Evolutionary conservation across 805 yeast species (phyloP).

Genomic region (Blastobotrys americana): DNA sequence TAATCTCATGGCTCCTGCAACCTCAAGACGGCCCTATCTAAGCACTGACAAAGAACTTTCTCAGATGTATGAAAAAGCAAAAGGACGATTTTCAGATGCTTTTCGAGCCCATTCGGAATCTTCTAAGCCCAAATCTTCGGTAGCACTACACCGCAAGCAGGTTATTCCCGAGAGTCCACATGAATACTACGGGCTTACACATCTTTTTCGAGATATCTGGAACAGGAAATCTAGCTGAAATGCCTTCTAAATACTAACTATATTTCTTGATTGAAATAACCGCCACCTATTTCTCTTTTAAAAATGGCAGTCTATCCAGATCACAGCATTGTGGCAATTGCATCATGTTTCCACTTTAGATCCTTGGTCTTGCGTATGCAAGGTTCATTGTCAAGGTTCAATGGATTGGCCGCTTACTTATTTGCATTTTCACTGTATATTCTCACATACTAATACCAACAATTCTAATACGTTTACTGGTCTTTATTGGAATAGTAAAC

Average conservation of each 20-base stretch:
- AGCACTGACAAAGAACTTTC: slow-evolving; percentile 38
- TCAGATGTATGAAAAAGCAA: slow-evolving; percentile 33
- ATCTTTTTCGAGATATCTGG: slow-evolving; percentile 21
- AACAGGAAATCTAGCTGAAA: neutral
- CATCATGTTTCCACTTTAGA: no score
- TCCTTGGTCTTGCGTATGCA: no score
- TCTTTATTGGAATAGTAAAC: no score
- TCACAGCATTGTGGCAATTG: no score
- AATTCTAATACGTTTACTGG: no score
- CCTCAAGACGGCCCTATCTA: slow-evolving; percentile 52
- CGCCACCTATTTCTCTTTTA: no score
- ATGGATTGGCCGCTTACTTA: no score
- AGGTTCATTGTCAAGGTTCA: no score
- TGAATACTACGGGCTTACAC: slow-evolving; percentile 27
- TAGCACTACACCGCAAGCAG: slow-evolving; percentile 2
- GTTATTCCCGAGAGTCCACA: slow-evolving; percentile 21
- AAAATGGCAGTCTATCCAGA: no score
- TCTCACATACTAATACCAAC: no score
- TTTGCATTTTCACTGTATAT: no score
- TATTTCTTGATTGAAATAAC: no score
- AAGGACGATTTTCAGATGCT: slow-evolving; percentile 17
- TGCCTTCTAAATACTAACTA: neutral
- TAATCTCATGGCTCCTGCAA: slow-evolving; percentile 55
- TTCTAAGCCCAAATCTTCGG: neutral
- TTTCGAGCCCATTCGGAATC: slow-evolving; percentile 5